phyloP scores from a whole-genome alignment of 768 basidiomycete species.

The Tricholomella constricta region DNA sequence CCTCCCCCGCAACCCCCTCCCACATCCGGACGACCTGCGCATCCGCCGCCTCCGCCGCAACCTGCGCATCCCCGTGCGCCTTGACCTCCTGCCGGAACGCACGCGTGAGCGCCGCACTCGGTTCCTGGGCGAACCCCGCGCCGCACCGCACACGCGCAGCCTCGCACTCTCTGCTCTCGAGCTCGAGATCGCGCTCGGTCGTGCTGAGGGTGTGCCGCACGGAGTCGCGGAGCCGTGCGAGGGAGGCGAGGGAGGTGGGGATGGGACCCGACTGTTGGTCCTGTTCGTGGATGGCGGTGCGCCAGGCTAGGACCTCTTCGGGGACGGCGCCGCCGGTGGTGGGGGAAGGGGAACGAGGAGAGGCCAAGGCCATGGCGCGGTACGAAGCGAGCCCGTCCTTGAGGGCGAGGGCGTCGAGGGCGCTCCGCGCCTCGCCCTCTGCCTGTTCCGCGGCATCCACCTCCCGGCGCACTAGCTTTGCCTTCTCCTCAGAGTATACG shows the following conservation, averaged over 20 bases:
- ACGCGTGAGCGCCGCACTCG: constrained; percentile 74
- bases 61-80: constrained; percentile 66
- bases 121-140: constrained; percentile 84
- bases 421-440: constrained; percentile 77
- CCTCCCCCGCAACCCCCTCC: constrained; percentile 60
- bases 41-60: constrained; percentile 80
- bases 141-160: constrained; percentile 84
- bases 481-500: constrained; percentile 98
- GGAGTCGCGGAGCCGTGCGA: constrained; percentile 57
- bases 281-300: no score
- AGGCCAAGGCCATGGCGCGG: constrained; percentile 70
- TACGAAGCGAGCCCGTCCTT: constrained; percentile 69
- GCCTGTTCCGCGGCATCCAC: constrained; percentile 85
- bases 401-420: constrained; percentile 80
- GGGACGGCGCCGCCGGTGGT: constrained; percentile 60
- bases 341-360: no score
- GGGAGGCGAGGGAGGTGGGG: constrained; percentile 22
- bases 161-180: constrained; percentile 88
- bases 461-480: constrained; percentile 85
- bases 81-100: constrained; percentile 77
- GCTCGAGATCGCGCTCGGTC: constrained; percentile 69
- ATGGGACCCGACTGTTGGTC: no score
- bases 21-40: constrained; percentile 53
- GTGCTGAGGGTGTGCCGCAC: constrained; percentile 65
- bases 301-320: constrained; percentile 48